Base-by-base conservation (phyloP, 1,284 basidiomycete genomes). In the Trichosporon sp. region DNA sequence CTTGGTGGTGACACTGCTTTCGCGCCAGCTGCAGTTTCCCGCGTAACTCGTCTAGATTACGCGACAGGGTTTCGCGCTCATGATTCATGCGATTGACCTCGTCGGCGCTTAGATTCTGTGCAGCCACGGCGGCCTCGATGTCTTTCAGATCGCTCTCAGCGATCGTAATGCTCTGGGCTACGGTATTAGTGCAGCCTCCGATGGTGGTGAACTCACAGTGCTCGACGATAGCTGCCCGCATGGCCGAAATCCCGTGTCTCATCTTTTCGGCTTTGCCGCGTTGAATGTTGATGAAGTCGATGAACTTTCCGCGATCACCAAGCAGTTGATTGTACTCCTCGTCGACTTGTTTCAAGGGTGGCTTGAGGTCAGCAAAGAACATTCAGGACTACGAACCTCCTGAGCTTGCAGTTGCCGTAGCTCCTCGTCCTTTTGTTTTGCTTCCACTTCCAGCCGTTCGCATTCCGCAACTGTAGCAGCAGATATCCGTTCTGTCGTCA, bases 41-140 rank as follows among this genome's bases (percentile, higher is more conserved):
- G 72, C 88, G 89, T 58, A 93, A 86, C 69, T 92, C 91, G 75
- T 91, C 90, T 44, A 92, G 77, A 85, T 90, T 72, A 86, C 88
- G 31, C 86, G 84, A 66, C 25, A 95, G 85, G 23, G 85, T 87
- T 75, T 93, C 91, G 73, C 92, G 90, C 73, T 94, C 92, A 15
- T 88, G 89, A 74, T 90, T 94, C 92, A 95, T 95, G 38, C 89
- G 88, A 63, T 87, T 84, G 53, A 93, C 92, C 82, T 95, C 92
- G 78, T 94, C 92, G 0, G 90, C 90, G 0, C 90, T 87, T 34
- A 95, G 86, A 77, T 95, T 94, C 80, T 95, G 93, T 44, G 86
- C 88, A 74, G 89, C 88, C 23, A 95, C 91, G 12, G 91, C 87
- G 1, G 87, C 85, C 9, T 85, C 82, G 27, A 92, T 85, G 68